These are phyloP conservation scores for Oryza brachyantha DNA, from an alignment of 176 grass and related monocot genomes.

Conservation along the genomic window DNA sequence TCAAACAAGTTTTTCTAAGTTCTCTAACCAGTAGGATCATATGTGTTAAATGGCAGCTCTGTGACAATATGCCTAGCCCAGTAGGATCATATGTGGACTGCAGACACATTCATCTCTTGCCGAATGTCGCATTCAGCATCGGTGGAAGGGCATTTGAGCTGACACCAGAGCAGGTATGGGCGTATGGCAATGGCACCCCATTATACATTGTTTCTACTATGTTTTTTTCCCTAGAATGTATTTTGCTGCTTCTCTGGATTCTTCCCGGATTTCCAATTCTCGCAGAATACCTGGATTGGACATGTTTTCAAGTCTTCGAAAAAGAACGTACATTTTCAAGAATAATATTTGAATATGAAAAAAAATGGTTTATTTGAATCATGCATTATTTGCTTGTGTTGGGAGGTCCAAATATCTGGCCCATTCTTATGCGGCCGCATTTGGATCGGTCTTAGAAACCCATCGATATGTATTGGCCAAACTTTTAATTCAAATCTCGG, in stretches of 20 bases:
- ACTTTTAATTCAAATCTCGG: not conserved
- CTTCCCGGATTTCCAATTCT: not conserved
- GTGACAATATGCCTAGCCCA: slow-evolving; percentile 48
- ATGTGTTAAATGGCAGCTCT: slow-evolving; percentile 47
- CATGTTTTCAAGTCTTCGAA: too few species aligned
- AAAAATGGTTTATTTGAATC: not conserved
- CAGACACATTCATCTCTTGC: slow-evolving; percentile 31
- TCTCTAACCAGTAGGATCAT: slow-evolving; percentile 11
- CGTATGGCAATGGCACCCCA: not conserved
- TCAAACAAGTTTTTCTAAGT: not conserved
- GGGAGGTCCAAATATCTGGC: not conserved
- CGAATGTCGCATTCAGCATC: slow-evolving; percentile 48
- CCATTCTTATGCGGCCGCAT: not conserved
- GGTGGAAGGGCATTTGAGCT: slow-evolving; percentile 62
- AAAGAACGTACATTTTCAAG: too few species aligned
- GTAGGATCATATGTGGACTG: slow-evolving; percentile 63
- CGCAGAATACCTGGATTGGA: not conserved
- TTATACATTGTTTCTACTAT: not conserved
- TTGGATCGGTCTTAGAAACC: not conserved
- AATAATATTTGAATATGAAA: not conserved
- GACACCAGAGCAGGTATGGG: slow-evolving; percentile 50
- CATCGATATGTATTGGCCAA: not conserved
- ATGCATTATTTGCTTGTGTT: not conserved
- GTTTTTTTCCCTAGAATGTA: not conserved
- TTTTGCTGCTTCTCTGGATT: not conserved